Evolutionary conservation across 1,284 basidiomycete species (phyloP), one percentile per base, ranked within the genome.

Genomic region (Coniferiporia weirii): DNA sequence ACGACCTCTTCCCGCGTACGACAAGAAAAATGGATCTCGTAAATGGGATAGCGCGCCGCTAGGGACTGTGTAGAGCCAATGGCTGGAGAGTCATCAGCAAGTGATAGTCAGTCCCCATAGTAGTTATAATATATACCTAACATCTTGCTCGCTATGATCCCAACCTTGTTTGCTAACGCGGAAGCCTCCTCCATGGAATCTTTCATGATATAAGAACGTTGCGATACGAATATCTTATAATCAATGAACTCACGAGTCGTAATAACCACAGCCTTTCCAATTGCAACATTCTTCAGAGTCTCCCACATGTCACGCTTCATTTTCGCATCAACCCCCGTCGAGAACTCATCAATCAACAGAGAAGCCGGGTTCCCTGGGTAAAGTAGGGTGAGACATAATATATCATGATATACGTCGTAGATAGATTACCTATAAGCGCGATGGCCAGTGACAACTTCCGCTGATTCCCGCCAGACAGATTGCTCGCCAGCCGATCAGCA

Each of bases 171-270:
- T 0, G 88, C 85, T 1, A 91, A 75, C 1, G 87, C 86, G 6
- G 88, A 87, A 0, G 89, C 89, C 70, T 92, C 89, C 70, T 91
- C 89, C 88, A 91, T 91, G 0, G 86, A 89, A 70, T 91, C 89
- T 82, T 70, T 70, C 12, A 72, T 72, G 60, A 40, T 40, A 72
- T 66, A 44, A 74, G 67, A 3, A 19, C 53, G 56, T 56, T 52
- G 35, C 52, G 38, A 12, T 40, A 10, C 50, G 32, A 46, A 19
- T 2, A 38, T 22, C 0, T 32, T 35, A 13, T n/a, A 40, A 40
- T 49, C 10, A 53, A 40, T 20, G 27, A 27, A 75, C 83, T 64
- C 57, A 87, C 84, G 85, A 4, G 85, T 89, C 0, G 85, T 87
- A 56, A 88, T 82, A 34, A 87, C 76, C 22, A 88, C 79, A 1